These are phyloP conservation scores for Fusarium pseudonygamai DNA, from an alignment of 2,329 filamentous ascomycete species.

Conservation along the genomic window DNA sequence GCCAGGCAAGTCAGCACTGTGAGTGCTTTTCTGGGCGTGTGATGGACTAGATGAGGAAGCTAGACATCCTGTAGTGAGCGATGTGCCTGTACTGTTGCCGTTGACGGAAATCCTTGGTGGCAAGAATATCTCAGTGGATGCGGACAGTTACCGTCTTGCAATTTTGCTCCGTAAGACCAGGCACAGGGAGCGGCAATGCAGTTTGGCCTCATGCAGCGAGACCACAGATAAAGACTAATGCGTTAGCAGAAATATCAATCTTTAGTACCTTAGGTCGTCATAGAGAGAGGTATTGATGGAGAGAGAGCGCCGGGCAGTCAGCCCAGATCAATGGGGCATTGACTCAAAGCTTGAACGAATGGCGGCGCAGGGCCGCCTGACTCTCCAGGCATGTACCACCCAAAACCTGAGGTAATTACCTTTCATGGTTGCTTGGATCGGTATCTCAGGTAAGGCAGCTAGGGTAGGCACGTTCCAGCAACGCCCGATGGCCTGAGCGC, in stretches of 20 bases:
- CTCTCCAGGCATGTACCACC: background rate
- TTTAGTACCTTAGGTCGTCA: background rate
- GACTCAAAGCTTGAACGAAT: background rate
- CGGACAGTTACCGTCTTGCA: slow-evolving; percentile 6
- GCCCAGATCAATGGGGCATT: background rate
- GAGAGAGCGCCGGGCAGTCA: background rate
- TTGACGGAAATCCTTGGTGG: slow-evolving; percentile 26
- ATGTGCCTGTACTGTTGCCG: slow-evolving; percentile 20
- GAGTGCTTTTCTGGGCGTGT: slow-evolving; percentile 18
- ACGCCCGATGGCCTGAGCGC: slow-evolving; percentile 22
- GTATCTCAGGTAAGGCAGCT: background rate
- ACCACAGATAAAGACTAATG: slow-evolving; percentile 1
- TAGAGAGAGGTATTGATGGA: background rate
- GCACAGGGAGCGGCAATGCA: slow-evolving; percentile 1
- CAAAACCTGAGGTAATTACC: background rate
- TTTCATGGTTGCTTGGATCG: background rate
- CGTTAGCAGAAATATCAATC: background rate
- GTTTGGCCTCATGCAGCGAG: slow-evolving; percentile 7
- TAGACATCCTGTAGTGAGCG: slow-evolving; percentile 10
- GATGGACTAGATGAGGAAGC: background rate
- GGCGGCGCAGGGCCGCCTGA: background rate
- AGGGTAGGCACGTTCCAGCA: background rate
- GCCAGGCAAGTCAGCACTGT: background rate
- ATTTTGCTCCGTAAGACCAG: slow-evolving; percentile 1
- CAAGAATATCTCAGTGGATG: slow-evolving; percentile 14